Base-by-base conservation (phyloP, 75 land plant species). In the Selaginella moellendorffii region DNA sequence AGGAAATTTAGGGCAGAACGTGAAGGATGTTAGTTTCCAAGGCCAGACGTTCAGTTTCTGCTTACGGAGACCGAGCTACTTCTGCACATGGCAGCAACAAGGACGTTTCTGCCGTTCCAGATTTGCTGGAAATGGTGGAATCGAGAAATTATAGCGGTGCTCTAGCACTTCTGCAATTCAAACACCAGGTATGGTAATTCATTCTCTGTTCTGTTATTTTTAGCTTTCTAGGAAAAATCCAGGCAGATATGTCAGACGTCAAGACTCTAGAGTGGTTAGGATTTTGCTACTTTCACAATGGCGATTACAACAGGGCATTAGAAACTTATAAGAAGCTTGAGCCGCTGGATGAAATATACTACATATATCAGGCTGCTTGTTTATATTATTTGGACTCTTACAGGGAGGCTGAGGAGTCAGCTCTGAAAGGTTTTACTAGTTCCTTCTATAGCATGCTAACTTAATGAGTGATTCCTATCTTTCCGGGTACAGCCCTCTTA, bases 261-360 rank as follows among this genome's bases (percentile, higher is more conserved):
- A 67, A 28, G 18, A 42, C 54, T 12, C 19, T 67, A 30, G 74
- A 72, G 74, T 72, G 76, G 76, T 31, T 74, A n/a, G 76, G 70
- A 12, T 74, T 65, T 51, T 71, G 74, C 27, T 62, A 74, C 60
- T 74, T 74, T 60, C 76, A 74, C 27, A 68, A 74, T 54, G 76
- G 65, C 0, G 76, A 74, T 29, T 67, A 74, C 63, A 71, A 74
- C 26, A 74, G 68, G 56, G 76, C 76, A 19, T 24, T 63, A 18
- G 54, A 28, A 1, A 2, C 65, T 54, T 74, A 74, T 56, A 68
- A 74, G 60, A 54, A 74, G 65, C 72, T 74, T 10, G 26, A 65
- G 28, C 29, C 9, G 27, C 30, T 29, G 14, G 65, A 74, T 28
- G 61, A 71, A 18, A 63, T 28, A 18, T 74, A 63, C 53, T 64